Base-by-base conservation (phyloP, 805 yeast genomes). In the Saccharomycopsis sp. region DNA sequence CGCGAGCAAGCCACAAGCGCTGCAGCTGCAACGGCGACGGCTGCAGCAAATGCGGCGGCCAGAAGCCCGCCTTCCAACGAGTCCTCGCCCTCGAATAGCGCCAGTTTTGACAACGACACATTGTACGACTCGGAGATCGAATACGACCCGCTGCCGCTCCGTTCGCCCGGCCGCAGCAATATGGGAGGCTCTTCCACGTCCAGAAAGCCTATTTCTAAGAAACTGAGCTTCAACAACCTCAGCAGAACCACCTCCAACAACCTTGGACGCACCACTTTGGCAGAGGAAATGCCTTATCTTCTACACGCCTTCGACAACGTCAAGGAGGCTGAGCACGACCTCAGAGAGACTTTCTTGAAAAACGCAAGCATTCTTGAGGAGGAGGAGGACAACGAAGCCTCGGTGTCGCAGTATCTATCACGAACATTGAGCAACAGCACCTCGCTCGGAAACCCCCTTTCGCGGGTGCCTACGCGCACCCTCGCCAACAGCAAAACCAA, bases 241-340 rank as follows among this genome's bases (percentile, higher is more conserved):
- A 44, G 56, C 41, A 24, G 16, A n/a, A 62, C 71, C 5, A 68
- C 71, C 1, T 66, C 73, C 3, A 64, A 71, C 2, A 67, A 75
- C 1, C 70, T 79, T 1, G 59, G 79, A 76, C 76, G 75, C 61
- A 77, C 87, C 0, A 79, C 86, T 5, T 71, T 86, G 15, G 66
- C 83, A 1, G 86, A 83, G 53, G 88, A 85, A 65, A 67, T 86
- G 61, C 92, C 92, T 0, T 78, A 78, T 59, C 69, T 86, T 64
- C 73, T 85, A 78, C 74, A 80, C 21, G 91, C 89, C 16, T 86
- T 85, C 65, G 79, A 81, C 66, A 80, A 82, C 60, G 87, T 85
- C 2, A 81, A 76, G 62, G 79, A 75, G 41, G 70, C 82, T 15
- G 86, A 82, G 57, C 79, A 79, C 61, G 89, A 83, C 57, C 62